Evolutionary conservation across 2,329 filamentous ascomycete species (phyloP), one percentile per base, ranked within the genome.

Genomic region (Scytalidium lignicola): DNA sequence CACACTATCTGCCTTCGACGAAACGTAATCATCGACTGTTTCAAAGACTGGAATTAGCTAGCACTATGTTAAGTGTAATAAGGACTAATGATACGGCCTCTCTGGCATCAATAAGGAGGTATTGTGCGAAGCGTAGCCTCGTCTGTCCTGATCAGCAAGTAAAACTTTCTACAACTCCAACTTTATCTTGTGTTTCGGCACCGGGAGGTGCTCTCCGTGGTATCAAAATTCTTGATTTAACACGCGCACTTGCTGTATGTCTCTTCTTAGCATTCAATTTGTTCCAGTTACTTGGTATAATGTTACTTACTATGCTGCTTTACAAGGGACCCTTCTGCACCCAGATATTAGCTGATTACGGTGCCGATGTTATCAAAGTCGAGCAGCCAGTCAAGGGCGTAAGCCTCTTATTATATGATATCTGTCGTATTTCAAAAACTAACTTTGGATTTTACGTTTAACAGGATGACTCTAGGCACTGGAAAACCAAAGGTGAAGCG

Each of bases 281-380:
- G n/a, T n/a, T n/a, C n/a, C n/a, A n/a, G n/a, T n/a, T n/a, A n/a
- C n/a, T n/a, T n/a, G n/a, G n/a, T n/a, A n/a, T 9, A 5, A 20
- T 22, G 44, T 41, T 5, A 26, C 37, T 19, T 48, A 37, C 23
- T 32, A 45, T 18, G 5, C 3, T 26, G 15, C 13, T 44, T 10
- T 26, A n/a, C n/a, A n/a, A 65, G 66, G 67, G 62, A 0, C 67
- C 67, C 0, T 69, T 66, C 41, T 70, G 67, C 32, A 69, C 66
- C 3, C 69, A 72, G 45, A 71, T 73, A n/a, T 64, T 74, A 2
- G 70, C 69, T 19, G 71, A 73, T 47, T 71, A 72, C 44, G 70
- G 70, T 0, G 71, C 70, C 0, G 64, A 68, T 18, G 67, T 74
- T 1, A 65, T 74, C 48, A 72, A 72, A 55, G 57, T 71, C 41